Evolutionary conservation across 805 yeast species (phyloP).

Genomic region (Yueomyces sinensis): DNA sequence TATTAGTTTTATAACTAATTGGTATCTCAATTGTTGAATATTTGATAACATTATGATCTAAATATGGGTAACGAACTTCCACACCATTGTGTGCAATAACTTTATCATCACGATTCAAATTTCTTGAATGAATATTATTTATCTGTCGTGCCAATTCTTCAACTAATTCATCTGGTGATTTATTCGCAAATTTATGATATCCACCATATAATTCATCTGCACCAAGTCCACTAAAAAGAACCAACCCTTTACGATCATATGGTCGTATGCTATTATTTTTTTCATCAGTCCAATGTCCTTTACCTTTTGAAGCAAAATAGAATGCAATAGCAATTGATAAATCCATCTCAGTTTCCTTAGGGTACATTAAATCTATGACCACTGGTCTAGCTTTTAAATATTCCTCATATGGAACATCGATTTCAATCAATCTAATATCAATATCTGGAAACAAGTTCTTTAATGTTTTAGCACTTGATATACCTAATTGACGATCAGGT

Average conservation of each 20-base stretch:
- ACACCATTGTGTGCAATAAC: slow-evolving; percentile 79
- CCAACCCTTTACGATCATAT: slow-evolving; percentile 48
- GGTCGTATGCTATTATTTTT: slow-evolving; percentile 2
- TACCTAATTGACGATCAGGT: slow-evolving; percentile 75
- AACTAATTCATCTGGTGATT: slow-evolving; percentile 32
- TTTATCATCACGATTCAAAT: slow-evolving; percentile 84
- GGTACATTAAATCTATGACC: slow-evolving; percentile 62
- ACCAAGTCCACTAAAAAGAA: slow-evolving; percentile 83
- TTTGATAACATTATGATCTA: slow-evolving; percentile 48
- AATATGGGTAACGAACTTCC: slow-evolving; percentile 78
- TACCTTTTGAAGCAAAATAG: slow-evolving; percentile 70
- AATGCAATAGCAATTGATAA: slow-evolving; percentile 90
- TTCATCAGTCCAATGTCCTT: slow-evolving; percentile 19
- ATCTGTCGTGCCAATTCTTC: slow-evolving; percentile 60
- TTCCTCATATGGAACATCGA: slow-evolving; percentile 59
- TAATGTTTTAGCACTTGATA: slow-evolving; percentile 45
- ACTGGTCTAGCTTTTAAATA: slow-evolving; percentile 37
- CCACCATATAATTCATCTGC: slow-evolving; percentile 98
- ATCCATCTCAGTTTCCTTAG: slow-evolving; percentile 89
- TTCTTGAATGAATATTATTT: slow-evolving; percentile 59
- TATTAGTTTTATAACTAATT: slow-evolving; percentile 35
- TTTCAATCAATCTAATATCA: slow-evolving; percentile 42
- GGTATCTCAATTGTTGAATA: slow-evolving; percentile 36
- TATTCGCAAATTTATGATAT: slow-evolving; percentile 63
- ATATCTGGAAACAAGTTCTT: slow-evolving; percentile 29